Percentiles rank a stretch among this genome's conserved stretches.
Conservation (phyloP, 331 rosid species). For the Malus hybrid region DNA sequence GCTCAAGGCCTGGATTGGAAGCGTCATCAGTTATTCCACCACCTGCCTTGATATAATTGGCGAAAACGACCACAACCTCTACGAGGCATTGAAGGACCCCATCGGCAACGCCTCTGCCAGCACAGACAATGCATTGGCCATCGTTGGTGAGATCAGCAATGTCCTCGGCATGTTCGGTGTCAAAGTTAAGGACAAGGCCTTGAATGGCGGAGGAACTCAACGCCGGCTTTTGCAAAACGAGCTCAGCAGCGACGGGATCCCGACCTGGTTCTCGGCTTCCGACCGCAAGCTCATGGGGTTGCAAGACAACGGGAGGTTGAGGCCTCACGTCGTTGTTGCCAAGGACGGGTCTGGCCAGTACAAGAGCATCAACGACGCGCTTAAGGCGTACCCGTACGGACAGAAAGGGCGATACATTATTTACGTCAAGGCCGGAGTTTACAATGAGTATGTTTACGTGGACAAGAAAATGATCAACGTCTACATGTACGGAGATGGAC, state of each 20-base stretch:
- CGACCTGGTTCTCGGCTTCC: conserved; percentile 24
- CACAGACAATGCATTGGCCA: conserved; percentile 46
- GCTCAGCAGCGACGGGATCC: conserved; percentile 4
- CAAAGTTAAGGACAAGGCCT: conserved; percentile 11
- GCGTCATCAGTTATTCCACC: conserved; percentile 37
- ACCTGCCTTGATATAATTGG: conserved; percentile 41
- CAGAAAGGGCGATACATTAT: conserved; percentile 21
- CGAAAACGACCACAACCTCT: conserved; percentile 13
- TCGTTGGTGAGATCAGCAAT: conserved; percentile 20
- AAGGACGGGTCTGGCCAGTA: conserved; percentile 37
- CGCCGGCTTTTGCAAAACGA: conserved; percentile 26
- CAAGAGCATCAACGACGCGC: conserved; percentile 21
- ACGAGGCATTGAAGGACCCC: background rate
- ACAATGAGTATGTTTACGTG: conserved; percentile 7
- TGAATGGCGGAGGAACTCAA: conserved; percentile 1
- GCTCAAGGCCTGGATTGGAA: conserved; percentile 48
- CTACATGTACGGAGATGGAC: conserved; percentile 41
- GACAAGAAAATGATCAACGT: conserved; percentile 16
- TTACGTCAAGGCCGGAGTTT: conserved; percentile 31
- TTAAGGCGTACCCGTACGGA: conserved; percentile 29
- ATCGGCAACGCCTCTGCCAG: conserved; percentile 20
- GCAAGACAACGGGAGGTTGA: background rate
- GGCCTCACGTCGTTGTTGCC: conserved; percentile 34
- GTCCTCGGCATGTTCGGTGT: conserved; percentile 17
- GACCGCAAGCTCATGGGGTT: conserved; percentile 37